These are phyloP conservation scores for Candida xyloterini DNA, from an alignment of 805 yeast species.

Conservation along the genomic window DNA sequence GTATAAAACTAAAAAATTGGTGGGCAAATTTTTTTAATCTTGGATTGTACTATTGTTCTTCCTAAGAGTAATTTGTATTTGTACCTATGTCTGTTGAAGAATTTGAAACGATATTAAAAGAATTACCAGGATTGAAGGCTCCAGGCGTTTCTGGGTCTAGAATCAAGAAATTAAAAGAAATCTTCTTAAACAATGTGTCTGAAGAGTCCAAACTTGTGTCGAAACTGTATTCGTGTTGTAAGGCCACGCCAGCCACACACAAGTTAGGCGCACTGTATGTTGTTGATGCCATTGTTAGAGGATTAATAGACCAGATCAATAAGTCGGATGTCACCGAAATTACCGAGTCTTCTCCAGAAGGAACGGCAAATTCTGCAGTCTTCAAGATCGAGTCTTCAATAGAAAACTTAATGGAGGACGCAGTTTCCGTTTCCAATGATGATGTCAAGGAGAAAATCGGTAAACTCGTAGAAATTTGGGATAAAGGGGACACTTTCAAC, in stretches of 20 bases:
- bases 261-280: slow-evolving; percentile 90
- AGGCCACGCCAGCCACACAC: slow-evolving; percentile 70
- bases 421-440: slow-evolving; percentile 49
- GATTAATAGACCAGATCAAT: slow-evolving; percentile 68
- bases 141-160: slow-evolving; percentile 97
- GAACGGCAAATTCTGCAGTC: slow-evolving; percentile 73
- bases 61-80: slow-evolving; percentile 13
- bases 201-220: slow-evolving; percentile 51
- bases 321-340: slow-evolving; percentile 50
- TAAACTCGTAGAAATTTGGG: slow-evolving; percentile 92
- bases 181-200: slow-evolving; percentile 65
- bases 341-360: slow-evolving; percentile 52
- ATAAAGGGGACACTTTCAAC: slow-evolving; percentile 73
- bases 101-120: slow-evolving; percentile 47
- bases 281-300: slow-evolving; percentile 88
- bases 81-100: slow-evolving; percentile 35
- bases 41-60: slow-evolving; percentile 10
- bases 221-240: slow-evolving; percentile 62
- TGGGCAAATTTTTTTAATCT: slow-evolving; percentile 29
- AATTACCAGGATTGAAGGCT: slow-evolving; percentile 59
- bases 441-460: slow-evolving; percentile 71
- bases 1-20: slow-evolving; percentile 1
- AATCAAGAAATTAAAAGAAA: slow-evolving; percentile 77
- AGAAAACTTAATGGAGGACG: slow-evolving; percentile 60
- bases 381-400: slow-evolving; percentile 61